Evolutionary conservation across 2,329 filamentous ascomycete species (phyloP), one percentile per base, ranked within the genome.

Genomic region (Stagonosporopsis rhizophila): DNA sequence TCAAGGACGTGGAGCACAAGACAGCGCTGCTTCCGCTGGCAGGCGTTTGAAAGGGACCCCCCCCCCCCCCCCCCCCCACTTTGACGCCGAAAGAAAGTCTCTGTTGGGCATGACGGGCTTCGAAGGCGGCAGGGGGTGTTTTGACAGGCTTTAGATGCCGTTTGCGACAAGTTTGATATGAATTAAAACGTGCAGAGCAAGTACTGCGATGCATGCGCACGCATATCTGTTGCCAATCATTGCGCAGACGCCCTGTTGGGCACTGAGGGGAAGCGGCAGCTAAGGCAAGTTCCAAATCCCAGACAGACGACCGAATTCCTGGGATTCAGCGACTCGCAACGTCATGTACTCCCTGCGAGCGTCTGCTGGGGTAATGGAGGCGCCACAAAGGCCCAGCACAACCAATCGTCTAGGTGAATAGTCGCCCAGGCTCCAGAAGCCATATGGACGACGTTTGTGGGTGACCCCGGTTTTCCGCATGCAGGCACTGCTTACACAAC

Each of bases 231-330:
- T 56, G 32, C 53, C 53, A 56, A 56, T 56, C 38, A 47, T 15
- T 15, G 47, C 42, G 8, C 47, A 56, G 42, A 35, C n/a, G 12
- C 30, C 35, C 42, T 30, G 38, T 39, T 56, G 42, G 42, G 53
- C 47, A 56, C 27, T 51, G 53, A 56, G 53, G 47, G 53, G 47
- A 51, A 34, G 49, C 54, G 54, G 49, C 54, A 58, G 44, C 54
- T 58, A 58, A 49, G 27, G 48, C 49, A 58, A 48, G 54, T 40
- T 52, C 49, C 44, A 37, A 37, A 57, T 57, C 48, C 48, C 48
- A 51, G 54, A 39, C 44, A 37, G 54, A 45, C 34, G 38, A 52
- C 54, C 54, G 44, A 39, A 44, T 58, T 35, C 39, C 45, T 58
- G 54, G 54, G 54, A 58, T 23, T 56, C 32, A 32, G 47, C 47